Base-by-base conservation (phyloP, 2,329 filamentous ascomycete species). In the Xylariomycetidae sp. region DNA sequence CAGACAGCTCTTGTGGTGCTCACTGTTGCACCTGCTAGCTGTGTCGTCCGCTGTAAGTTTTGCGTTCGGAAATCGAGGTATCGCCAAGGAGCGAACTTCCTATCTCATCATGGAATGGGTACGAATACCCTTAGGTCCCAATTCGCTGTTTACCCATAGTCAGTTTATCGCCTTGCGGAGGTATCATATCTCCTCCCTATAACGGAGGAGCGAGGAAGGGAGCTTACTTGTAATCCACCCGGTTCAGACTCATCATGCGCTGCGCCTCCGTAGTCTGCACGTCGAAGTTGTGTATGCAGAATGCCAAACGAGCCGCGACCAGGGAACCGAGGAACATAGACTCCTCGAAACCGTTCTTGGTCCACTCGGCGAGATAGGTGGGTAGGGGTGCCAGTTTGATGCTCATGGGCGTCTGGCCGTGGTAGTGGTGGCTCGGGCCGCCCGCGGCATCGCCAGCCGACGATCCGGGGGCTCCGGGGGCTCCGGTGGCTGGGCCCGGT, bases 321-420 rank as follows among this genome's bases (percentile, higher is more conserved):
- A 94, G 87, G 3, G 87, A 85, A 9, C 89, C 89, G 6, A 96
- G 67, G 62, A 96, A 95, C 53, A 81, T 78, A 30, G 85, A 79
- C 61, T 96, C 89, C 53, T 96, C 89, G 52, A 76, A 74, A 36
- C 76, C 70, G 44, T 80, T 77, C 62, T 85, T 89, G 55, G 88
- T 88, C 88, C 88, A 96, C 59, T 95, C 89, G 9, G 83, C 77
- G 47, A 95, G 83, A 59, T 96, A 95, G 33, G 86, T 84, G 1
- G 89, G 88, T 46, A 86, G 70, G 45, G 79, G 76, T 17, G 86
- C 78, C 17, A 79, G 69, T 68, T 87, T 90, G 66, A 95, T 89
- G 31, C 77, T 82, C 16, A 84, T 94, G 0, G 89, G 89, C 6
- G 88, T 92, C 65, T 80, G 75, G 49, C 72, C 71, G 56, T 78